Percentiles rank a stretch among this genome's conserved stretches.
phyloP scores from a whole-genome alignment of 345 rosid species.

The Lepidium sativum region DNA sequence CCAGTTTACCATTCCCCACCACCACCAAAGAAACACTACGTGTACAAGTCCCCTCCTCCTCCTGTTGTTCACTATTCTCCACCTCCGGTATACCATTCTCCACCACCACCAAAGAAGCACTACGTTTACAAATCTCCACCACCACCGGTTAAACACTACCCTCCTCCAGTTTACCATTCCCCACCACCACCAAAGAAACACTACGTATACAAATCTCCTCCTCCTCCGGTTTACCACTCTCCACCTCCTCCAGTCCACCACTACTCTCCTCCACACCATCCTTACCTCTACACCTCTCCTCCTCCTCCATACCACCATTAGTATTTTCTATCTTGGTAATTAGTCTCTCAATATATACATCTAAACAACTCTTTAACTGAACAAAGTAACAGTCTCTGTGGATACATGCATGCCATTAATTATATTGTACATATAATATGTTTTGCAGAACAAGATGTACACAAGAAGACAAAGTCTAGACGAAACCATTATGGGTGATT shows the following conservation, averaged over 20 bases:
- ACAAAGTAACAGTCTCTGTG: background rate
- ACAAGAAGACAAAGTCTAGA: slow-evolving; percentile 16
- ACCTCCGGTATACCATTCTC: slow-evolving; percentile 26
- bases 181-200: slow-evolving; percentile 23
- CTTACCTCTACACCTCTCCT: slow-evolving; percentile 26
- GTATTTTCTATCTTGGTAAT: slow-evolving; percentile 14
- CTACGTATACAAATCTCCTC: slow-evolving; percentile 12
- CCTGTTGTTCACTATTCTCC: slow-evolving; percentile 12
- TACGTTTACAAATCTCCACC: slow-evolving; percentile 23
- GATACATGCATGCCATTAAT: slow-evolving; percentile 7
- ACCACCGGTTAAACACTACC: slow-evolving; percentile 15
- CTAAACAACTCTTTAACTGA: background rate
- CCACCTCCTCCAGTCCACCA: slow-evolving; percentile 26
- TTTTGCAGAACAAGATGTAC: slow-evolving; percentile 14
- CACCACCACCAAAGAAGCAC: slow-evolving; percentile 24
- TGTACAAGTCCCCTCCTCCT: slow-evolving; percentile 16
- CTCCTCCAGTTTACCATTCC: slow-evolving; percentile 19
- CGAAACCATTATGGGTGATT: background rate
- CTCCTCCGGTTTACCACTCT: slow-evolving; percentile 16
- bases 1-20: slow-evolving; percentile 25
- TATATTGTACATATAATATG: background rate
- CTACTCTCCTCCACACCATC: slow-evolving; percentile 29
- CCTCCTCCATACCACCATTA: slow-evolving; percentile 32
- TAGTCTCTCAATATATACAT: background rate
- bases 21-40: slow-evolving; percentile 14